Evolutionary conservation across 78 protist species (phyloP).

Genomic region (slime mould (Dictyostelium discoideum)): dicty_2.7 NC_007088.5:6205001-6205500

Average conservation of each 20-base stretch:
- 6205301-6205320: not conserved
- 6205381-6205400: not conserved
- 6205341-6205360: not conserved
- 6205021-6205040: conserved; percentile 1
- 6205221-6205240: not conserved
- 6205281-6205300: not conserved
- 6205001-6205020: conserved; percentile 32
- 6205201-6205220: not conserved
- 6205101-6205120: not conserved
- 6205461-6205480: not conserved
- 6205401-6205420: not conserved
- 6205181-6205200: conserved; percentile 4
- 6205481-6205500: conserved; percentile 2
- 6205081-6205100: not conserved
- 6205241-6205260: not conserved
- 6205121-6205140: not conserved
- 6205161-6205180: not conserved
- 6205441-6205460: conserved; percentile 1
- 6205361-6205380: not conserved
- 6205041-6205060: not conserved
- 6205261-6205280: not conserved
- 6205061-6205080: conserved; percentile 57
- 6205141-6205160: not conserved
- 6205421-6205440: too few relatives aligned
- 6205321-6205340: not conserved